Conservation (phyloP, 2,329 filamentous ascomycete genomes). For the Microdochium paspali region DNA sequence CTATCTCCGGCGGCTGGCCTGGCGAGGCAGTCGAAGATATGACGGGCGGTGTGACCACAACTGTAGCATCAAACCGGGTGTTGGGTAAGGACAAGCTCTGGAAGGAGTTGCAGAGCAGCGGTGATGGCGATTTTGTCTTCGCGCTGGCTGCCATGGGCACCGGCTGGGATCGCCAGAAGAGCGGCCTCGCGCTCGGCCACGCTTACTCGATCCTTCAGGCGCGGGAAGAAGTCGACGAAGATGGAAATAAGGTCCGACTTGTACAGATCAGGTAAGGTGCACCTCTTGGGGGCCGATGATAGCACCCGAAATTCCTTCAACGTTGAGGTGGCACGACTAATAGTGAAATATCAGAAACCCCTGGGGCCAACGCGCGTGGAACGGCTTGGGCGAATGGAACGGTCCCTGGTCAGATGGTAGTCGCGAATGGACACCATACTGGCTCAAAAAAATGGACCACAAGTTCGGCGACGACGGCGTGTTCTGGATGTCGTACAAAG, state of each 20-base stretch:
- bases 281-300: not conserved
- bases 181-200: slow-evolving; percentile 33
- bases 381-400: slow-evolving; percentile 50
- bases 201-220: slow-evolving; percentile 42
- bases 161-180: slow-evolving; percentile 18
- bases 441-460: slow-evolving; percentile 57
- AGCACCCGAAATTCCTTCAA: too few relatives aligned
- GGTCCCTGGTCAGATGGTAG: slow-evolving; percentile 67
- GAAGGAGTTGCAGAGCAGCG: slow-evolving; percentile 56
- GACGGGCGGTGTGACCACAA: slow-evolving; percentile 46
- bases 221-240: slow-evolving; percentile 30
- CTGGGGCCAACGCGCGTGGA: slow-evolving; percentile 49
- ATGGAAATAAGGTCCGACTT: slow-evolving; percentile 26
- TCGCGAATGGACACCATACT: slow-evolving; percentile 64
- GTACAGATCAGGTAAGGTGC: slow-evolving; percentile 32
- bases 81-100: slow-evolving; percentile 62
- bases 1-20: slow-evolving; percentile 58
- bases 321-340: too few relatives aligned
- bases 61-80: slow-evolving; percentile 46
- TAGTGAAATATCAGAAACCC: slow-evolving; percentile 45
- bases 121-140: slow-evolving; percentile 60
- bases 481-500: slow-evolving; percentile 35
- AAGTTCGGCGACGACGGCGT: slow-evolving; percentile 59
- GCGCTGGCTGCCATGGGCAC: slow-evolving; percentile 25
- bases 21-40: slow-evolving; percentile 40